Evolutionary conservation across 202 grass and related monocot genomes (phyloP), one percentile per base, ranked within the genome.

Genomic region (Carex sylvatica): DNA sequence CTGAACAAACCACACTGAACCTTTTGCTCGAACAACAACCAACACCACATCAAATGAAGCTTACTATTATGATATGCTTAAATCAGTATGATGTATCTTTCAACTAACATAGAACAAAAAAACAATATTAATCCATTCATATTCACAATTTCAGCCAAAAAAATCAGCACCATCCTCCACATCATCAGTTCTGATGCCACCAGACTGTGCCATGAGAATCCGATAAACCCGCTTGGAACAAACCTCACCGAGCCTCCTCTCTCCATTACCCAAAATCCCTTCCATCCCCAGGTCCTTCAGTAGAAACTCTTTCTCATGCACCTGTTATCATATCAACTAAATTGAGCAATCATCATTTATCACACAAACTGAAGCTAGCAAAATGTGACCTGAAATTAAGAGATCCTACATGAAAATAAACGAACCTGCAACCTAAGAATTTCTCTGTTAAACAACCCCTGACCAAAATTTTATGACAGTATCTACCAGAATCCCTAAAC

Each of bases 171-270:
- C 87, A 35, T 85, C 64, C 78, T 91, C 87, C 0, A 67, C 63
- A 70, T 84, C 77, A 22, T 99, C 85, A n/a, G 85, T 84, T 62
- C 81, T 59, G 24, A 90, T 83, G 35, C 56, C 30, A 61, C 91
- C 93, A 38, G 85, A 78, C 44, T 99, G 81, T 62, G 91, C 89
- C 91, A 92, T 96, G 18, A 96, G 81, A 54, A 96, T 89, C 80
- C 61, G 85, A 82, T 96, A 99, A 69, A 99, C 83, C 38, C 84
- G 86, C 60, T 68, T 92, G 4, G 93, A 99, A 74, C 88, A 93
- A 60, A 85, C 69, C 11, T 86, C 61, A 9, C 97, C 91, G 18
- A 99, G 49, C 74, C 84, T 92, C 36, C 59, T 92, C 18, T 82
- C 49, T 85, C 87, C 91, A 0, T 86, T 80, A 14, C 91, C 91